Evolutionary conservation across 176 grass and related monocot genomes (phyloP).

Genomic region (Chloris gayana): DNA sequence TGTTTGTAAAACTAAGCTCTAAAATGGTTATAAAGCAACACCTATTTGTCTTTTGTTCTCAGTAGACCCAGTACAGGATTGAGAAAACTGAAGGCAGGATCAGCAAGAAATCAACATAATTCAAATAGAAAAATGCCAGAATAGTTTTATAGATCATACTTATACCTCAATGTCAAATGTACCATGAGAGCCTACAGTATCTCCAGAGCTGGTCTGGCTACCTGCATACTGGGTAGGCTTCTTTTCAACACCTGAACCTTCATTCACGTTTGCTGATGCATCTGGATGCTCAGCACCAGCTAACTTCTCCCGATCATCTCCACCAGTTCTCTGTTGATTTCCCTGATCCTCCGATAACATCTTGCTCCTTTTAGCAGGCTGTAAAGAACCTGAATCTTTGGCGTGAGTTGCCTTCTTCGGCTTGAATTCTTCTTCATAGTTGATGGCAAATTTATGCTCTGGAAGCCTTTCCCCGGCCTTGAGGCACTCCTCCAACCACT

Average conservation of each 20-base stretch:
- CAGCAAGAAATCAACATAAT: neutral
- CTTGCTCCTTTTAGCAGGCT: constrained; percentile 50
- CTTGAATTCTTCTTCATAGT: constrained; percentile 53
- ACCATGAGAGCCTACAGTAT: constrained; percentile 31
- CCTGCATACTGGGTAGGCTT: constrained; percentile 20
- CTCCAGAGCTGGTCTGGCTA: constrained; percentile 34
- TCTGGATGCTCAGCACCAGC: constrained; percentile 11
- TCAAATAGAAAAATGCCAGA: neutral
- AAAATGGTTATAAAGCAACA: too few species aligned
- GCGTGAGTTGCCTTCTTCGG: constrained; percentile 18
- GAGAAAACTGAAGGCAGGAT: too few species aligned
- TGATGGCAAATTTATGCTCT: constrained; percentile 55
- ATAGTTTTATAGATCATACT: neutral
- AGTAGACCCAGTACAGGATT: too few species aligned
- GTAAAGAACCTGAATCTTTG: constrained; percentile 7
- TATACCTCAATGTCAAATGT: constrained; percentile 48
- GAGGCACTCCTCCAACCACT: constrained; percentile 86
- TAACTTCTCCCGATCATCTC: constrained; percentile 26
- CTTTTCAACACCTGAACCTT: constrained; percentile 32
- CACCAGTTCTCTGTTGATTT: neutral
- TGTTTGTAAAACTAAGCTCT: neutral
- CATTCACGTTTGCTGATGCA: constrained; percentile 1
- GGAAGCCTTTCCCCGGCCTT: constrained; percentile 65
- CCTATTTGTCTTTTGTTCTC: too few species aligned
- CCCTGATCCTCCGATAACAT: constrained; percentile 19